Evolutionary conservation across 331 rosid species (phyloP).

Genomic region (Phaseolus coccineus): DNA sequence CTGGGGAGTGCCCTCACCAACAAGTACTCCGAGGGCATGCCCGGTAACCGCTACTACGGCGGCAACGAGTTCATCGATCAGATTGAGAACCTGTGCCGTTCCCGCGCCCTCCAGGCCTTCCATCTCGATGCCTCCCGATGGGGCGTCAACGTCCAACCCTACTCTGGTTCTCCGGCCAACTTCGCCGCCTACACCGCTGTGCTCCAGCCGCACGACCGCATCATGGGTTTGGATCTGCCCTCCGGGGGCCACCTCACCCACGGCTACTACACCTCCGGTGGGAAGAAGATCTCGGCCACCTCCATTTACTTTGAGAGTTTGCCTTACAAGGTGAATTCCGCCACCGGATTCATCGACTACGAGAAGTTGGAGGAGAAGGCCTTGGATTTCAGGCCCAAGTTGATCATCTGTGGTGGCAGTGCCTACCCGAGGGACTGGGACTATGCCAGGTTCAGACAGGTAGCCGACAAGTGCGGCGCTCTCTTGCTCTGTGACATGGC

Average conservation of each 20-base stretch:
- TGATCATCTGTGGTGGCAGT: constrained; percentile 98
- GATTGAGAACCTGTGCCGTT: constrained; percentile 93
- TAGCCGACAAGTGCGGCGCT: constrained; percentile 92
- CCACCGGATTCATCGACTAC: constrained; percentile 80
- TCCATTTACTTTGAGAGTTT: constrained; percentile 98
- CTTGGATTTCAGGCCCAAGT: constrained; percentile 85
- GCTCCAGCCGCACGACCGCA: constrained; percentile 93
- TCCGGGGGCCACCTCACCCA: constrained; percentile 97
- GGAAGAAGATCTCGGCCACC: constrained; percentile 98
- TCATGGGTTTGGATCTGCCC: constrained; percentile 97
- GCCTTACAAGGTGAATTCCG: constrained; percentile 80
- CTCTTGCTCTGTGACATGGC: constrained; percentile 98
- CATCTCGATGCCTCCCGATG: constrained; percentile 63
- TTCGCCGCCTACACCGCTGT: constrained; percentile 99
- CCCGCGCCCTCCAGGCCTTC: constrained; percentile 85
- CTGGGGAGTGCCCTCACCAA: constrained; percentile 93
- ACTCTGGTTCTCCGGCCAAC: constrained; percentile 96
- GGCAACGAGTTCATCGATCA: constrained; percentile 96
- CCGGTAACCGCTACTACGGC: constrained; percentile 96
- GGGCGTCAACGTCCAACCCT: constrained; percentile 99
- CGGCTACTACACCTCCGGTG: constrained; percentile 95
- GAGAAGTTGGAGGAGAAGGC: constrained; percentile 96
- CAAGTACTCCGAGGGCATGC: constrained; percentile 98
- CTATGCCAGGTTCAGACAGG: constrained; percentile 62
- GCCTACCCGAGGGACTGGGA: constrained; percentile 99